A percentile compares a stretch with the other conserved stretches of the same genome.
These are phyloP conservation scores for Pythium insidiosum DNA, from an alignment of 352 stramenopile species.

Conservation along the genomic window DNA sequence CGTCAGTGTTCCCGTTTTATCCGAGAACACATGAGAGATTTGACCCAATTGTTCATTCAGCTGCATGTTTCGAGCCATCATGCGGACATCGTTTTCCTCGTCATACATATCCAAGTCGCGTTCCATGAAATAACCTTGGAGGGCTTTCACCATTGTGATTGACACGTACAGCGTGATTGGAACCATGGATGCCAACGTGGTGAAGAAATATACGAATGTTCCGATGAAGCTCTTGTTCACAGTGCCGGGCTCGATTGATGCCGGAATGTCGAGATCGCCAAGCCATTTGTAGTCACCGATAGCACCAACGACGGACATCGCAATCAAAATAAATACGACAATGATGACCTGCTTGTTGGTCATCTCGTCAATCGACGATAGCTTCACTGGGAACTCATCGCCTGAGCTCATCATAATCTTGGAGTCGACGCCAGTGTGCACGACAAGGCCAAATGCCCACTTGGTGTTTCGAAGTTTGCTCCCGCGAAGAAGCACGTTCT, in stretches of 20 bases:
- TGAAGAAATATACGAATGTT: conserved; percentile 83
- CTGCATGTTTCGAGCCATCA: conserved; percentile 82
- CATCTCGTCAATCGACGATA: conserved; percentile 81
- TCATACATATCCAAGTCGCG: conserved; percentile 84
- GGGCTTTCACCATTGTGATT: conserved; percentile 84
- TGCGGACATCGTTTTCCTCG: conserved; percentile 45
- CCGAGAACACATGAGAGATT: conserved; percentile 98
- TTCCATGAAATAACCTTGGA: conserved; percentile 87
- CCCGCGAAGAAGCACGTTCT: conserved; percentile 88
- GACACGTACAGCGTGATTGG: conserved; percentile 87
- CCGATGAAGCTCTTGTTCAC: conserved; percentile 41
- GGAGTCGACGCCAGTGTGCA: conserved; percentile 90
- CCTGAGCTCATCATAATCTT: conserved; percentile 91
- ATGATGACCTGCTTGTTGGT: conserved; percentile 83
- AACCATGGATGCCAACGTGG: conserved; percentile 75
- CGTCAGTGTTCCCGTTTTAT: conserved; percentile 84
- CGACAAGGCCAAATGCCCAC: conserved; percentile 83
- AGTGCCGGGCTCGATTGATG: conserved; percentile 17
- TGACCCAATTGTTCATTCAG: conserved; percentile 84
- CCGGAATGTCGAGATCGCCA: conserved; percentile 22
- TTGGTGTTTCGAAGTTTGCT: conserved; percentile 88
- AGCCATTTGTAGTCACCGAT: conserved; percentile 54
- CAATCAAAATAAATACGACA: conserved; percentile 56
- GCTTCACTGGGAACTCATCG: conserved; percentile 76
- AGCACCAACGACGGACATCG: conserved; percentile 67